Percentiles rank a stretch among this genome's conserved stretches.
phyloP scores from a whole-genome alignment of 352 stramenopile genomes.

The Phytophthora pseudosyringae region DNA sequence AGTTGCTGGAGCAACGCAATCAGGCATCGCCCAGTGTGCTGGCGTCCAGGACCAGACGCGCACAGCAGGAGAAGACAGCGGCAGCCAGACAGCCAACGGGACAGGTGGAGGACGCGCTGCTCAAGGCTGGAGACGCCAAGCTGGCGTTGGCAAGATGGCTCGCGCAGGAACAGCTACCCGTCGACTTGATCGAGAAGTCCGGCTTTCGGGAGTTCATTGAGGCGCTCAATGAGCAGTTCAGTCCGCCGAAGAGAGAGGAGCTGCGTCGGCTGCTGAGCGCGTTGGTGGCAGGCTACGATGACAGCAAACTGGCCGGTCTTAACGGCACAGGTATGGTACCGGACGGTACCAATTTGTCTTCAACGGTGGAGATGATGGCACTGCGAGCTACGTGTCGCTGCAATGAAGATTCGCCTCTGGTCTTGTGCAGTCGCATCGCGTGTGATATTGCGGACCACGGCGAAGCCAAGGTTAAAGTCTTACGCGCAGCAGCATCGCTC shows the following conservation, averaged over 20 bases:
- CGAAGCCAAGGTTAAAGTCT: slow-evolving; percentile 44
- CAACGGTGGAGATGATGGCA: slow-evolving; percentile 35
- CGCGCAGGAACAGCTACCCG: slow-evolving; percentile 49
- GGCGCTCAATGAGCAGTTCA: slow-evolving; percentile 46
- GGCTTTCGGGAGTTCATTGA: slow-evolving; percentile 47
- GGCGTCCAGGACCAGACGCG: slow-evolving; percentile 6
- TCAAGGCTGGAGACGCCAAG: slow-evolving; percentile 37
- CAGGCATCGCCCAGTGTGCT: slow-evolving; percentile 27
- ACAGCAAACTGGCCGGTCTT: slow-evolving; percentile 12
- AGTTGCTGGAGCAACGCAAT: slow-evolving; percentile 56
- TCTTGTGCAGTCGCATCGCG: slow-evolving; percentile 35
- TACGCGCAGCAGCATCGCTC: slow-evolving; percentile 40
- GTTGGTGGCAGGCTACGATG: slow-evolving; percentile 19
- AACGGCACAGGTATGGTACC: slow-evolving; percentile 5
- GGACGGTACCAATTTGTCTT: not conserved
- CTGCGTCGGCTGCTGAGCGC: slow-evolving; percentile 33
- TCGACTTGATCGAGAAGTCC: slow-evolving; percentile 46
- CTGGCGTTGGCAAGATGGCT: slow-evolving; percentile 50
- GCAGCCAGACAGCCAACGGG: slow-evolving; percentile 9
- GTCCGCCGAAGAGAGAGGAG: slow-evolving; percentile 33
- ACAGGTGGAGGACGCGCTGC: slow-evolving; percentile 15
- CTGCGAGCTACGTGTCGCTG: slow-evolving; percentile 45
- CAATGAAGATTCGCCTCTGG: slow-evolving; percentile 36
- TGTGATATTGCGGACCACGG: slow-evolving; percentile 32
- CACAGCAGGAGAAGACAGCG: slow-evolving; percentile 25